Conservation (phyloP, 495 filamentous ascomycete genomes). For the Sabuloglossum arenarium region DNA sequence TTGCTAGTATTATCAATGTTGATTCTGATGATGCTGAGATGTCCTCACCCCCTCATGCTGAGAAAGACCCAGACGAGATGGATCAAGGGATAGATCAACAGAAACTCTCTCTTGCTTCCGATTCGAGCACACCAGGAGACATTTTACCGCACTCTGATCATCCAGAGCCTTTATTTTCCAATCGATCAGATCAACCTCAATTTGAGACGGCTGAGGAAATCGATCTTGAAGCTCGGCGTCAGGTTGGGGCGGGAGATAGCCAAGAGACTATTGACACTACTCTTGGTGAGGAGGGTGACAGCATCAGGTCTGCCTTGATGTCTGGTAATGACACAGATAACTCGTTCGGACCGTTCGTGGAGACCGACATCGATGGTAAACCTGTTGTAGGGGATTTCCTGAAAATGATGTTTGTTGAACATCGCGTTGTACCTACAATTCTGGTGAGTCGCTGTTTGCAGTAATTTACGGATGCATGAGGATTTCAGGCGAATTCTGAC, state of each 20-base stretch:
- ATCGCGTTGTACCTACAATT: constrained; percentile 88
- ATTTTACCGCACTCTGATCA: constrained; percentile 38
- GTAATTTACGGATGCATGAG: background rate
- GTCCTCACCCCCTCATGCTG: background rate
- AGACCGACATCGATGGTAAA: constrained; percentile 43
- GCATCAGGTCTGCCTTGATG: constrained; percentile 10
- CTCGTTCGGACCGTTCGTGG: constrained; percentile 14
- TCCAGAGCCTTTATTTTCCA: constrained; percentile 43
- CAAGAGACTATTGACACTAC: constrained; percentile 10
- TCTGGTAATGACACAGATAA: constrained; percentile 14
- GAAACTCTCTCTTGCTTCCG: background rate
- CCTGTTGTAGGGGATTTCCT: constrained; percentile 93
- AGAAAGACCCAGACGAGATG: background rate
- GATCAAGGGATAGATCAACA: background rate
- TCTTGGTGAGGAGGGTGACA: constrained; percentile 14
- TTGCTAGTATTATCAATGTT: background rate
- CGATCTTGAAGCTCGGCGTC: background rate
- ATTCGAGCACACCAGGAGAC: background rate
- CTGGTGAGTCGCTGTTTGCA: constrained; percentile 36
- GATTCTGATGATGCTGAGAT: background rate
- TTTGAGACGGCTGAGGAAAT: background rate
- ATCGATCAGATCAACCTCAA: constrained; percentile 6
- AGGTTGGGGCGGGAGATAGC: background rate
- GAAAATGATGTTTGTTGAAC: constrained; percentile 92
- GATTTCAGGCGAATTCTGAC: background rate